These are phyloP conservation scores for Aspergillus indologenus DNA, from an alignment of 495 filamentous ascomycete species.

Conservation along the genomic window DNA sequence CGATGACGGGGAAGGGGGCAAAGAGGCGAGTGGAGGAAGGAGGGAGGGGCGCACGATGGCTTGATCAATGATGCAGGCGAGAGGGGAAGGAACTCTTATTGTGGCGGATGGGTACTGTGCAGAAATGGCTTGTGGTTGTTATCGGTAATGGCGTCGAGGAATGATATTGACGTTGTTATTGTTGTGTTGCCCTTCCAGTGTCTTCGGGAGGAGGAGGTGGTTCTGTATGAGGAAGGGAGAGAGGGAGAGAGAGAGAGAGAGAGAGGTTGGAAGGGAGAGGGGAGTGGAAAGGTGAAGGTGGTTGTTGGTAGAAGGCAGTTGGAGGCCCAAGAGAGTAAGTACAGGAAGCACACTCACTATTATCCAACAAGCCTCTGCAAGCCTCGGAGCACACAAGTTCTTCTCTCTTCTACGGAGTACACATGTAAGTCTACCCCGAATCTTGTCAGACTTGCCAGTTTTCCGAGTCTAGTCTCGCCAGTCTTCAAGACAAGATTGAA, in stretches of 20 bases:
- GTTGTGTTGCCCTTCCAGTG: not conserved
- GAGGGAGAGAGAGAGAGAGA: too few relatives aligned
- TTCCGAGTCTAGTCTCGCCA: too few relatives aligned
- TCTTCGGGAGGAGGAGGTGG: not conserved
- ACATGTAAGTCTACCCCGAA: too few relatives aligned
- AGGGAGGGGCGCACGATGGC: not conserved
- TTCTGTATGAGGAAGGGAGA: not conserved
- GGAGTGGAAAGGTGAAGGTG: too few relatives aligned
- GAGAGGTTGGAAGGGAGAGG: too few relatives aligned
- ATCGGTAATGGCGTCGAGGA: not conserved
- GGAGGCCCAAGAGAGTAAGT: not conserved
- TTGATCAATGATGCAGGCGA: not conserved
- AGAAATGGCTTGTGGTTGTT: not conserved
- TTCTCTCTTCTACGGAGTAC: too few relatives aligned
- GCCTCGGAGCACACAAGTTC: too few relatives aligned
- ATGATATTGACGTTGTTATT: not conserved
- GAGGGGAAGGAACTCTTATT: not conserved
- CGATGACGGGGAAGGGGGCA: not conserved
- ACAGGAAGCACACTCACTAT: not conserved
- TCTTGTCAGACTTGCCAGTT: too few relatives aligned
- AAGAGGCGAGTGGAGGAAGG: not conserved
- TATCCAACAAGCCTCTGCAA: too few relatives aligned
- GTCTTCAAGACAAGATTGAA: too few relatives aligned
- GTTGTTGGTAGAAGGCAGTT: too few relatives aligned
- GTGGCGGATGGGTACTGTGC: not conserved